Percentiles rank a stretch among this genome's conserved stretches.
Conservation (phyloP, 2,329 filamentous ascomycete genomes). For the Trichoderma sp. region DNA sequence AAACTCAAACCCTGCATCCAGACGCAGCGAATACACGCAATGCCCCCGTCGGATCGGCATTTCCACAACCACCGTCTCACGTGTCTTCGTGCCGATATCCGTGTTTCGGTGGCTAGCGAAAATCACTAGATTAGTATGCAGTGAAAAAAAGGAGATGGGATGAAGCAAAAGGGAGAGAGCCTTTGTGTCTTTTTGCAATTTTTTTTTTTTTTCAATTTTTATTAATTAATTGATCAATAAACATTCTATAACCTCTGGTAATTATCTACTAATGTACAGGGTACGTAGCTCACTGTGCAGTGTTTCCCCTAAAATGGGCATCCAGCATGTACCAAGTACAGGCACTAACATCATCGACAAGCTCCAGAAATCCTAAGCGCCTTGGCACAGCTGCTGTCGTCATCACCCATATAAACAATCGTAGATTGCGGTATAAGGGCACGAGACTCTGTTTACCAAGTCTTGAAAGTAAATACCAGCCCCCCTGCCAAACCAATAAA, state of each 20-base stretch:
- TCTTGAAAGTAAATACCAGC: background rate
- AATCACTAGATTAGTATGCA: background rate
- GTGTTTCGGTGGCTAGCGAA: background rate
- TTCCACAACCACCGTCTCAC: background rate
- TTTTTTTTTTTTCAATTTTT: background rate
- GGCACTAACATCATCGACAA: background rate
- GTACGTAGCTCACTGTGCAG: too few species aligned
- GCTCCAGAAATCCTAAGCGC: background rate
- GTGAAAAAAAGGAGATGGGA: background rate
- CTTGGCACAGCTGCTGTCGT: conserved; percentile 15
- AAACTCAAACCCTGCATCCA: background rate
- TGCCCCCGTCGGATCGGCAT: conserved; percentile 2
- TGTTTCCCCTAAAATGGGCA: too few species aligned
- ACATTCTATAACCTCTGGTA: too few species aligned
- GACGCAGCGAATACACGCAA: background rate
- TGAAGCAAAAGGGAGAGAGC: background rate
- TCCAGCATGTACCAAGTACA: too few species aligned
- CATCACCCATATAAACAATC: background rate
- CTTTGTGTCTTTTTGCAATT: background rate
- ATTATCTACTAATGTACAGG: too few species aligned
- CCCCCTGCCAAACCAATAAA: background rate
- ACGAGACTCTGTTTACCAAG: background rate
- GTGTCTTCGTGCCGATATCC: conserved; percentile 2
- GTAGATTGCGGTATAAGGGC: background rate
- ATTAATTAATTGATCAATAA: too few species aligned